Conservation (phyloP, 169 alveolate species). For the Miamiensis avidus region DNA sequence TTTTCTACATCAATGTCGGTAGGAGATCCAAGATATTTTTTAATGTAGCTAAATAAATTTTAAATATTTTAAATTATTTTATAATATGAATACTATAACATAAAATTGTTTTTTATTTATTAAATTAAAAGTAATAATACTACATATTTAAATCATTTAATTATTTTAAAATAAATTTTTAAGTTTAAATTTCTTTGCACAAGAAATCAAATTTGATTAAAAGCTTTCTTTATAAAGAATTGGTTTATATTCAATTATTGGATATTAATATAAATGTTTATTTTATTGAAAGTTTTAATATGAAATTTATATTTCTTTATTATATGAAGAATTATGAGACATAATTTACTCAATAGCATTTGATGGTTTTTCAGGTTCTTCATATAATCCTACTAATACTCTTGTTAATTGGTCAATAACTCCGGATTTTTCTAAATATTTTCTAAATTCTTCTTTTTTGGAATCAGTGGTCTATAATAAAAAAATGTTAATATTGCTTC, state of each 20-base stretch:
- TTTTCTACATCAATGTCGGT: conserved; percentile 85
- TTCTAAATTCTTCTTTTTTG: conserved; percentile 88
- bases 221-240: too few species aligned
- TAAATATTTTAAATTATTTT: background rate
- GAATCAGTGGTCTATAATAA: conserved; percentile 82
- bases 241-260: too few species aligned
- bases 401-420: conserved; percentile 87
- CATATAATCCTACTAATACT: conserved; percentile 89
- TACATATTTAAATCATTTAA: too few species aligned
- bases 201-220: too few species aligned
- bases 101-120: background rate
- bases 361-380: conserved; percentile 85
- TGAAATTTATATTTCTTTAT: background rate
- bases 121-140: too few species aligned
- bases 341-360: conserved; percentile 79
- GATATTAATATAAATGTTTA: too few species aligned
- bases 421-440: conserved; percentile 87
- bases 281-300: background rate
- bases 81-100: too few species aligned
- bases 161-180: too few species aligned
- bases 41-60: conserved; percentile 58
- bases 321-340: background rate
- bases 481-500: too few species aligned
- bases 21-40: conserved; percentile 87
- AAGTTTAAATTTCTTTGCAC: too few species aligned